A percentile compares a stretch with the other conserved stretches of the same genome.
phyloP scores from a whole-genome alignment of 164 flowering plant species.

The Tinospora cordifolia region DNA sequence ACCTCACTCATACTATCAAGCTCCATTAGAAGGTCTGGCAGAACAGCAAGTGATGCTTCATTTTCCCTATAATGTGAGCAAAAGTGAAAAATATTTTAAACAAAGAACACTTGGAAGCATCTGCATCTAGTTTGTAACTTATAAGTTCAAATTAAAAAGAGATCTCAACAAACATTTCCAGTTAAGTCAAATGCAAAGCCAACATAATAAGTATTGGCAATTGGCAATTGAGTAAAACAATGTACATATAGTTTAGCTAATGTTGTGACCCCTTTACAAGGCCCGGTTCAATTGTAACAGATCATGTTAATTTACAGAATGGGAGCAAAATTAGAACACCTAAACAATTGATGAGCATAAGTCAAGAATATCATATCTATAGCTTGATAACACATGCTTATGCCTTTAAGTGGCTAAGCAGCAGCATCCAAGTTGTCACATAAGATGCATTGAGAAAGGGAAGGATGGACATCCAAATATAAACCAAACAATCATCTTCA shows the following conservation, averaged over 20 bases:
- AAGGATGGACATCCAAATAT: neutral
- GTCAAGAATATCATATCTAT: neutral
- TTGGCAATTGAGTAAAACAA: neutral
- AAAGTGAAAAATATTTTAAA: slow-evolving; percentile 1
- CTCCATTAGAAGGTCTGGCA: slow-evolving; percentile 82
- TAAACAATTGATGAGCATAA: no score
- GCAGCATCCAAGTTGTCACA: neutral
- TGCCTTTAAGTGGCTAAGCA: neutral
- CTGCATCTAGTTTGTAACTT: neutral
- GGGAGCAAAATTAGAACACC: neutral
- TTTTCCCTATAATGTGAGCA: slow-evolving; percentile 58
- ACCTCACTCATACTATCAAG: slow-evolving; percentile 94
- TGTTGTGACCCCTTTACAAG: neutral
- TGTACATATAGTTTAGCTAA: neutral
- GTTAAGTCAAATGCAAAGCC: neutral
- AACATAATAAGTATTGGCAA: neutral
- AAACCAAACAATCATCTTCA: slow-evolving; percentile 2
- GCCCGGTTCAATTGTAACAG: neutral
- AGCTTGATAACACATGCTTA: neutral
- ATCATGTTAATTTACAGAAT: neutral
- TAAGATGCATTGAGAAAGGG: neutral
- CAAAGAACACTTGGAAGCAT: neutral
- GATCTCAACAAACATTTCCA: neutral
- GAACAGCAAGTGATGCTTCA: slow-evolving; percentile 97
- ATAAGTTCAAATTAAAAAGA: neutral